Conservation (phyloP, 805 yeast genomes). For the Myxozyma mucilagina region DNA sequence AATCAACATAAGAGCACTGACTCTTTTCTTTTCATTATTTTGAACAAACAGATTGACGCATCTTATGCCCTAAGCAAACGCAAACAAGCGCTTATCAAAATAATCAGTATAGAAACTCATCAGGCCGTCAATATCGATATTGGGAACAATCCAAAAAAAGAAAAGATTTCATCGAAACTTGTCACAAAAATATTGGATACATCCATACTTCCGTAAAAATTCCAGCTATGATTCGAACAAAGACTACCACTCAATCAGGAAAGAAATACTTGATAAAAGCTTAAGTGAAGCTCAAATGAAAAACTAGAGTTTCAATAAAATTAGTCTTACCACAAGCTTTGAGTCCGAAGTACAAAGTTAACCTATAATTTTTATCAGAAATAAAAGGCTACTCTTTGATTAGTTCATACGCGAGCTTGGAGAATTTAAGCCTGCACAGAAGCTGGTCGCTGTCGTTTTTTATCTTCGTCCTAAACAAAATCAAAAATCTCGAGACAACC, state of each 20-base stretch:
- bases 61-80: not conserved
- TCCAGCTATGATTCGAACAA: not conserved
- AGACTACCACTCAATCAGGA: not conserved
- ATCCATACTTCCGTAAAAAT: not conserved
- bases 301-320: not conserved
- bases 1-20: not conserved
- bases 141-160: no score
- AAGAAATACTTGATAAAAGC: not conserved
- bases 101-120: not conserved
- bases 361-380: not conserved
- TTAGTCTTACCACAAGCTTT: not conserved
- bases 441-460: conserved; percentile 19
- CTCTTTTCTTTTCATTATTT: not conserved
- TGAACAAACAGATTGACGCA: not conserved
- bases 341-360: not conserved
- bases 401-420: not conserved
- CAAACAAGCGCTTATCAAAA: not conserved
- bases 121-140: not conserved
- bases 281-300: not conserved
- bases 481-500: not conserved
- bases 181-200: no score
- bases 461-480: conserved; percentile 6
- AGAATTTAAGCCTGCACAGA: conserved; percentile 16
- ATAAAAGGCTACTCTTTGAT: not conserved
- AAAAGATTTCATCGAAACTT: no score